Evolutionary conservation across 2,329 filamentous ascomycete species (phyloP).

Genomic region (Aspergillus persii): DNA sequence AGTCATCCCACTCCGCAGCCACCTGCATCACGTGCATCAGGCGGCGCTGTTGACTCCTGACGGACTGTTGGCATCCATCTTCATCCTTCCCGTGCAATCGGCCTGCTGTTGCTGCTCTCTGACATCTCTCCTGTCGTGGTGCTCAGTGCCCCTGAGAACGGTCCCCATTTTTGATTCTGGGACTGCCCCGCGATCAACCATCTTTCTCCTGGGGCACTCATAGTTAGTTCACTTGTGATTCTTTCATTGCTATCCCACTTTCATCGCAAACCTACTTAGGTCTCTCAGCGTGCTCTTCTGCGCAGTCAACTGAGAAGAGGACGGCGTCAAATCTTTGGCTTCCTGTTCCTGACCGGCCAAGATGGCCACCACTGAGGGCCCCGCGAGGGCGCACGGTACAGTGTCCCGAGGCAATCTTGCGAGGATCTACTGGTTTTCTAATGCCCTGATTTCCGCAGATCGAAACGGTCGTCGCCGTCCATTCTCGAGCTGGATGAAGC

Average conservation of each 20-base stretch:
- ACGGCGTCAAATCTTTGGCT: not conserved
- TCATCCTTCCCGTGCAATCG: not conserved
- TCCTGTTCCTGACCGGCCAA: not conserved
- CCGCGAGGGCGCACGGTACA: constrained; percentile 47
- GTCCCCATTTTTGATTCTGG: not conserved
- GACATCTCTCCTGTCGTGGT: not conserved
- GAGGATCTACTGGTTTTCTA: constrained; percentile 2
- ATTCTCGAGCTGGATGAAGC: constrained; percentile 92
- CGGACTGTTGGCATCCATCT: not conserved
- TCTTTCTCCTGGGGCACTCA: not conserved
- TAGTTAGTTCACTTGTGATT: not conserved
- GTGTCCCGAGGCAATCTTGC: constrained; percentile 6
- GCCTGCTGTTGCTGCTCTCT: not conserved
- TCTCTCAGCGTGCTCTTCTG: not conserved
- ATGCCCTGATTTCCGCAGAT: constrained; percentile 49
- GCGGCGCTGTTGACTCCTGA: not conserved
- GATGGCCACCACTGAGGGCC: constrained; percentile 35
- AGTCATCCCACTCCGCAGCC: not conserved
- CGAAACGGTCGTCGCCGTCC: constrained; percentile 73
- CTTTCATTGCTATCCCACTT: not conserved
- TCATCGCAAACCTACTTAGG: not conserved
- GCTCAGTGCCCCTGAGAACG: not conserved
- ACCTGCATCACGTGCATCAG: not conserved
- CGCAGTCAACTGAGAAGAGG: not conserved
- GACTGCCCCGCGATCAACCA: not conserved